Base-by-base conservation (phyloP, 2,329 filamentous ascomycete genomes). In the Talaromyces sp. region DNA sequence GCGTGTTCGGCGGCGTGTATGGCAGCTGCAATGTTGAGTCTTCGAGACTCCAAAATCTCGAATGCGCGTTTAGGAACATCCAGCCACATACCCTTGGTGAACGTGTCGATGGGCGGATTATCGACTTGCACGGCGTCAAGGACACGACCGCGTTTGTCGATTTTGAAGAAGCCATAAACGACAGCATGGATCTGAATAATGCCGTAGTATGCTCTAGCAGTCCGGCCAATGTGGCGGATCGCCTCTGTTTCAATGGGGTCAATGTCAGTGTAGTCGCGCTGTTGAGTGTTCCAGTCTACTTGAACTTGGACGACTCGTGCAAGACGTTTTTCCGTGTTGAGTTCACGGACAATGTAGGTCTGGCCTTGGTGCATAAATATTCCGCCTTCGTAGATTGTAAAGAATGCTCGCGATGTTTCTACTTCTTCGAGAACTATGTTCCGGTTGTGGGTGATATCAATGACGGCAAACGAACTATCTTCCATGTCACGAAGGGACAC, bases 301-400 rank as follows among this genome's bases (percentile, higher is more conserved):
- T 91, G 90, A 59, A 97, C 94, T 66, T 87, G 87, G 76, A 95
- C 90, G 3, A 99, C 95, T 69, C 90, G 90, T 4, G 95, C 95
- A 70, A 97, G 88, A 72, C 88, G 89, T 67, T 85, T 85, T 39
- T 95, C 91, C 0, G 91, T 89, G 67, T 87, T 87, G 72, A 98
- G 93, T 71, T 98, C 93, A 70, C 92, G 90, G 61, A 99, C 91
- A 2, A 98, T 84, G 73, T 97, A 99, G 1, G 90, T 94, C 68
- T 88, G 88, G n/a, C 95, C 95, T 78, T 99, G 95, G 72, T 99
- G 95, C 5, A 99, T 83, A 79, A 96, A 99, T 67, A 99, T 97
- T 52, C 92, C 95, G 13, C 95, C 95, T 75, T 98, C 94, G 76
- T 99, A 99, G 66, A 99, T 86, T 1, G 93, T 97, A 77, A 97